Evolutionary conservation across 345 rosid species (phyloP).

Genomic region (Moringa oleifera): DNA sequence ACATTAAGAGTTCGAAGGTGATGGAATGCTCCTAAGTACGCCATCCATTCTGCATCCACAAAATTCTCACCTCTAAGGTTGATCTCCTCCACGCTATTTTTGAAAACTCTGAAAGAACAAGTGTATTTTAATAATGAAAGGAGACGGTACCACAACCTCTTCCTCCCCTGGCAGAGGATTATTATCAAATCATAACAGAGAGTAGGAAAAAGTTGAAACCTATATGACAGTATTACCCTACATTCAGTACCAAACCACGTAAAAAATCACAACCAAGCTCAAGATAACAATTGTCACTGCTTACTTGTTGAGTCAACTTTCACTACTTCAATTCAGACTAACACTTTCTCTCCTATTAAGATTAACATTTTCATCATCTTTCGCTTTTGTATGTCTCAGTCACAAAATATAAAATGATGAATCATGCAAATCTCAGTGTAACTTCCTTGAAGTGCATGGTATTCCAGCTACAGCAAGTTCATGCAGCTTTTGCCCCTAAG

Average conservation of each 20-base stretch:
- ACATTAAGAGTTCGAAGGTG: constrained; percentile 48
- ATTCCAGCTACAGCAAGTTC: not conserved
- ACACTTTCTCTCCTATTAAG: not conserved
- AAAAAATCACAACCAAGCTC: no score
- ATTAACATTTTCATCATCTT: not conserved
- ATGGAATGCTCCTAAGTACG: constrained; percentile 75
- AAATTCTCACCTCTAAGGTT: constrained; percentile 61
- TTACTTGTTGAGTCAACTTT: no score
- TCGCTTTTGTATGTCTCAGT: not conserved
- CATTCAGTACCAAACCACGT: no score
- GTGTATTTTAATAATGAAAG: not conserved
- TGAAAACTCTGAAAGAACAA: constrained; percentile 55
- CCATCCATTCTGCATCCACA: constrained; percentile 93
- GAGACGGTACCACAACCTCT: not conserved
- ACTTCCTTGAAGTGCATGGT: not conserved
- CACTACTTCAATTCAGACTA: no score
- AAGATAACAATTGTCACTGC: no score
- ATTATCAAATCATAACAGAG: no score
- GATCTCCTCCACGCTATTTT: constrained; percentile 55
- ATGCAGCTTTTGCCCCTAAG: not conserved
- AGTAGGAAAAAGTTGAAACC: no score
- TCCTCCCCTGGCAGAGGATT: not conserved
- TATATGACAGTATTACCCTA: no score
- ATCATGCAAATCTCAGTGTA: not conserved
- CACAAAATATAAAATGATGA: not conserved